Base-by-base conservation (phyloP, 2,329 filamentous ascomycete genomes). In the Chrysosphaeria jannelii region DNA sequence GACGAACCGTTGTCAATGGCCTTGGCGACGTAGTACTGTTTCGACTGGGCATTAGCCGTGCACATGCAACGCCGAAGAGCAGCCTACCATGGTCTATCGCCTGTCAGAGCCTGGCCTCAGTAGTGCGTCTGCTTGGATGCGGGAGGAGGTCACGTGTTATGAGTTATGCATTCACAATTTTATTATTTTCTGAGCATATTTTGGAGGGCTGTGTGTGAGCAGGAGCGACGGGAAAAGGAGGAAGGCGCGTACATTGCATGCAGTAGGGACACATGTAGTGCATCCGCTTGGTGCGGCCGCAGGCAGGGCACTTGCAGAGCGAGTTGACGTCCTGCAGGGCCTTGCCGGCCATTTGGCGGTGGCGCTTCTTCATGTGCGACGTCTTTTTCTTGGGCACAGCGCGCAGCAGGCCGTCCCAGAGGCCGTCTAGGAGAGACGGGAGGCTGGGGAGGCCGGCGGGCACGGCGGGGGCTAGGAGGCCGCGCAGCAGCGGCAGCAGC, bases 301-400 rank as follows among this genome's bases (percentile, higher is more conserved):
- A 97, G 9, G 66, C 74, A 1, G 81, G 72, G 41, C 85, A 97
- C 39, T 64, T 74, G 49, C 78, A 89, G 34, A 97, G 48, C 25
- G 62, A 60, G 31, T 70, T 85, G 27, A 89, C 65, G 41, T 97
- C 85, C 48, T 90, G 74, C 35, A 97, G 46, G 21, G 67, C 81
- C 50, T 97, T 97, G 38, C 85, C 85, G 13, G 79, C 81, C 67
- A 93, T 71, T 40, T 89, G 78, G 37, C 88, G 64, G 40, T 78
- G 68, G 35, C 85, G 61, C 56, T 78, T 90, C 52, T 85, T 90
- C 53, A 75, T 75, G 45, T 97, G 76, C 20, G 81, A 91, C 16
- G 78, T 88, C 60, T 93, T 97, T 52, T 90, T 93, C 58, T 97
- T 97, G 5, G 85, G 85, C 10, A 93, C 85, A 2, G 85, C 85